Evolutionary conservation across 2,329 filamentous ascomycete species (phyloP), one percentile per base, ranked within the genome.

Genomic region (Pyrenochaeta sp.): DNA sequence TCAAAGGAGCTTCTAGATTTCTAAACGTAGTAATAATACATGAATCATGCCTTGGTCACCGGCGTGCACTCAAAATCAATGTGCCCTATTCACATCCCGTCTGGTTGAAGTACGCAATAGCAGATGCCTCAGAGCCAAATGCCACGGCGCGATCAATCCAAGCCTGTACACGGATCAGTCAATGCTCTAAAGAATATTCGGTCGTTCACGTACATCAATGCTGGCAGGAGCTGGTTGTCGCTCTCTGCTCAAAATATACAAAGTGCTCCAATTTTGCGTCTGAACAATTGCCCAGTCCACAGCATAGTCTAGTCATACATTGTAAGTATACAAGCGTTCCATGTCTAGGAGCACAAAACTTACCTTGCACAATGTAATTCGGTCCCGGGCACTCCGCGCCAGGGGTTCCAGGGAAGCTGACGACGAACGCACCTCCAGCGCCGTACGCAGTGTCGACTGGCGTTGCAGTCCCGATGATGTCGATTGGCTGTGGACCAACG

Each of bases 281-380:
- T 67, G 60, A 5, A 67, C 61, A 35, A 67, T 59, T 7, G 63
- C 55, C 51, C 59, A 60, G 17, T 63, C 54, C 4, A 53, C 36
- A 1, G 53, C 55, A 18, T 60, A 64, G 28, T 64, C 60, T 65
- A 15, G 2, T 2, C 2, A 9, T 6, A 14, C 1, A 13, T 19
- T 2, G n/a, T 58, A 19, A 61, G 31, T 11, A 20, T 7, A 13
- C 2, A 9, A 10, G 11, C 7, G 6, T 7, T 13, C n/a, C 1
- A 2, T 15, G 7, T 14, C n/a, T n/a, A 4, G 10, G 7, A 9
- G 10, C 24, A 17, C 7, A 9, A 2, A 1, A 23, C 51, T 2
- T 47, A 61, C 60, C 60, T 47, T 67, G 61, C 14, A 67, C 63
- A 34, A 67, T 62, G 36, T 67, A 67, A 34, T 64, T 65, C 0